Conservation (phyloP, 176 grass and related monocot genomes). For the Puya raimondii region DNA sequence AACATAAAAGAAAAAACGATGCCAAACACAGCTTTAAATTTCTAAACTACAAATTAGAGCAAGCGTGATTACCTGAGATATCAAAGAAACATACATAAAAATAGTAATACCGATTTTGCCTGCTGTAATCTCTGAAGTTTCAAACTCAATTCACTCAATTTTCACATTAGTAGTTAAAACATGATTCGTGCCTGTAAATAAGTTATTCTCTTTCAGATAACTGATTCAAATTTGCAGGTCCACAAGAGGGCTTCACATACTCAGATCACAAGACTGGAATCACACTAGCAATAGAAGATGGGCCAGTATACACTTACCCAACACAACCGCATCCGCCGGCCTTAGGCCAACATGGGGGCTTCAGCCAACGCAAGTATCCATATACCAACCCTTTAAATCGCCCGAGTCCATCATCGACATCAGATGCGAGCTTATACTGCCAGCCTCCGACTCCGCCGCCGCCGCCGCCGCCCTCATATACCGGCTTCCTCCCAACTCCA, state of each 20-base stretch:
- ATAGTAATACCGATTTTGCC: too few species aligned
- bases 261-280: conserved; percentile 45
- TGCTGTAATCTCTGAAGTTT: too few species aligned
- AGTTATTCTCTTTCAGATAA: neutral
- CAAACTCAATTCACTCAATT: neutral
- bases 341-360: conserved; percentile 12
- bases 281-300: conserved; percentile 86
- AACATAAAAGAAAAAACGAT: too few species aligned
- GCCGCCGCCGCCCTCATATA: conserved; percentile 38
- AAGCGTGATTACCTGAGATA: too few species aligned
- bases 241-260: conserved; percentile 37
- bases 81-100: too few species aligned
- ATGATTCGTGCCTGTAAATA: neutral
- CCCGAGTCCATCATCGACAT: conserved; percentile 14
- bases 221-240: conserved; percentile 31
- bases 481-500: conserved; percentile 28
- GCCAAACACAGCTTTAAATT: too few species aligned
- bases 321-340: conserved; percentile 5
- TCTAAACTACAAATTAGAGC: too few species aligned
- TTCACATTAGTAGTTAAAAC: conserved; percentile 6
- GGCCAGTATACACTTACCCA: conserved; percentile 59
- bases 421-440: conserved; percentile 29
- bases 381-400: conserved; percentile 7
- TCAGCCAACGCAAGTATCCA: conserved; percentile 17
- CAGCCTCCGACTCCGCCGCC: conserved; percentile 21